Base-by-base conservation (phyloP, 495 filamentous ascomycete species). In the Penicillium angulare region DNA sequence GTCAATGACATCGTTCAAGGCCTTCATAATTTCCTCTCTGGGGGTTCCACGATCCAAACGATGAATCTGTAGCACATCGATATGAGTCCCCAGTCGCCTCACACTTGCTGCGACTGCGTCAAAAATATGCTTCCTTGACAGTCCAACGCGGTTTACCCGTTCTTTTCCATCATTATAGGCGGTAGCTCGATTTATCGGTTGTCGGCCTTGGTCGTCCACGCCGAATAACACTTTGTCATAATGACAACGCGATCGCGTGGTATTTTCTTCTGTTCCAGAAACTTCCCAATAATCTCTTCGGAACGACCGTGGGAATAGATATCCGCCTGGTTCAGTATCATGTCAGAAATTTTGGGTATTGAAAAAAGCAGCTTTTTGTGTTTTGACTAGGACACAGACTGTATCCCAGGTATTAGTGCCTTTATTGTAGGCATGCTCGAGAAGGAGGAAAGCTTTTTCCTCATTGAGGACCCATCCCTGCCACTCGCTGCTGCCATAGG, bases 21-120 rank as follows among this genome's bases (percentile, higher is more conserved):
- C 85, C 60, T 79, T 70, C 86, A 92, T 89, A 8, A 84, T 88
- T 68, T 90, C 87, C 66, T 87, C 84, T 13, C 72, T 47, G 0
- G 83, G 79, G 1, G 77, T 79, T 13, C 69, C 60, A 0, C 70
- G 67, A 49, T 83, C 79, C 31, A 78, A 62, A 7, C 79, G 68
- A 56, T 92, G 88, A 52, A 90, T 88, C 63, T 88, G 84, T 35
- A 90, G 75, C 27, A 81, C 74, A 55, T 81, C 78, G 43, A 78
- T 74, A 56, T 79, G 79, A 5, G 77, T 79, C 1, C 76, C 75
- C 20, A 80, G 60, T 29, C 77, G 47, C 58, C 72, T 55, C 2
- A 79, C 64, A 49, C 74, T 78, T 8, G 55, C 61, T 27, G 77
- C 74, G 17, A 81, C 76, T 0, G 74, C 74, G 47, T 78, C 71